Base-by-base conservation (phyloP, 345 rosid species). In the Nasturtium officinale region DNA sequence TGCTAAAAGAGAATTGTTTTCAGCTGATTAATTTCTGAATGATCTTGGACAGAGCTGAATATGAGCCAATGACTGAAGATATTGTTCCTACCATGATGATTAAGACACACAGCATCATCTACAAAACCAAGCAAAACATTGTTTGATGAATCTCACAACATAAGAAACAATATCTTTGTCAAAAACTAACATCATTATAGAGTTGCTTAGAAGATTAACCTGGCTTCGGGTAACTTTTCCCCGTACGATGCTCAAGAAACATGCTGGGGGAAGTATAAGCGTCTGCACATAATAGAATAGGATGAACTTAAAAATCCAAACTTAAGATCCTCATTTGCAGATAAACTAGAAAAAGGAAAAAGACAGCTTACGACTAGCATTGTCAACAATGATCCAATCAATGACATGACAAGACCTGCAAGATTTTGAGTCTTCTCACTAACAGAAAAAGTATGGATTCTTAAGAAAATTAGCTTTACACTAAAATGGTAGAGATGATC, bases 321-420 rank as follows among this genome's bases (percentile, higher is more conserved):
- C 21, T 17, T 17, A 40, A 55, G 42, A 16, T 7, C 37, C 2
- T 33, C 10, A 48, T 42, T 53, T 40, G 54, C 20, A 61, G 12
- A 12, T 48, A 40, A 38, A 38, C 12, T 4, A 47, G 7, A 57
- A 35, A 26, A 46, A 53, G 33, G 56, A 23, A 42, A 71, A 28
- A 54, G 69, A 72, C 26, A 66, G 80, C 92, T 79, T 83, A 91
- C 98, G 59, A 94, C 97, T 15, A 94, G 92, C 98, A 91, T 91
- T 35, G 97, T 88, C 72, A 94, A 86, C 69, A 91, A 78, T 28
- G 98, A 94, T 85, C 98, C 97, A 33, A 94, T 91, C 75, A 94
- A 71, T 25, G 98, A 91, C 97, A 94, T 84, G 61, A 91, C 90
- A 78, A 88, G 84, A 61, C 97, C 97, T 94, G 82, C 58, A 83